A percentile compares a stretch with the other conserved stretches of the same genome.
These are phyloP conservation scores for Elongisporangium senticosum DNA, from an alignment of 352 stramenopile species.

Conservation along the genomic window DNA sequence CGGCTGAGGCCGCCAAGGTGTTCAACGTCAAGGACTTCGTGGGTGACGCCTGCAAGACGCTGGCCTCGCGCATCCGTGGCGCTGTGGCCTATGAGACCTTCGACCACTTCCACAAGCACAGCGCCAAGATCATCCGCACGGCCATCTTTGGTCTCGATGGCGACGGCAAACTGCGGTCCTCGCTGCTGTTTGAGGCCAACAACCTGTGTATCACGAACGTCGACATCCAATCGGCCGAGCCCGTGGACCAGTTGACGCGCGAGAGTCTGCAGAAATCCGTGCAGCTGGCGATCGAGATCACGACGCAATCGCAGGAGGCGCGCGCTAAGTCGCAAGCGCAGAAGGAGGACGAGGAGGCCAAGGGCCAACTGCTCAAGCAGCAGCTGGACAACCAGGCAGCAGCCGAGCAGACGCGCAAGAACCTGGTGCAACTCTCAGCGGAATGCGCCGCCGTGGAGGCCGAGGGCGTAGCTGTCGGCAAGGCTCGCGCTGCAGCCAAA, in stretches of 20 bases:
- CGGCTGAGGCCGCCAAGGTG: constrained; percentile 53
- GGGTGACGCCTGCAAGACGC: constrained; percentile 74
- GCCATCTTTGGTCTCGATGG: constrained; percentile 73
- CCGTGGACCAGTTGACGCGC: constrained; percentile 63
- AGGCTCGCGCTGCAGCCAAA: constrained; percentile 50
- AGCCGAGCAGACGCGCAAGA: constrained; percentile 67
- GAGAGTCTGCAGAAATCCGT: constrained; percentile 79
- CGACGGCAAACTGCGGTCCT: constrained; percentile 39
- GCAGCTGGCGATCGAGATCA: constrained; percentile 83
- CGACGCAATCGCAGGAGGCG: constrained; percentile 76
- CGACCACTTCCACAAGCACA: constrained; percentile 84
- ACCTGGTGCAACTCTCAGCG: constrained; percentile 64
- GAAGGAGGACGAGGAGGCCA: constrained; percentile 79
- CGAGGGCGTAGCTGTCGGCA: constrained; percentile 55
- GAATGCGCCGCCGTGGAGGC: constrained; percentile 68
- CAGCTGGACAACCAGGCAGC: constrained; percentile 76
- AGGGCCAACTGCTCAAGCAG: constrained; percentile 62
- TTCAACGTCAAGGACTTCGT: constrained; percentile 84
- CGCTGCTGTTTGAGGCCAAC: constrained; percentile 66
- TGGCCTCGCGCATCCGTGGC: constrained; percentile 69
- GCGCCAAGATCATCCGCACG: constrained; percentile 69
- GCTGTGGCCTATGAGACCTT: constrained; percentile 70
- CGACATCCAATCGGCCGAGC: constrained; percentile 74
- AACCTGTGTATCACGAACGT: constrained; percentile 81
- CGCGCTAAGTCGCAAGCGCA: constrained; percentile 71